phyloP scores from a whole-genome alignment of 2,329 filamentous ascomycete species.

The Fusarium nanum region DNA sequence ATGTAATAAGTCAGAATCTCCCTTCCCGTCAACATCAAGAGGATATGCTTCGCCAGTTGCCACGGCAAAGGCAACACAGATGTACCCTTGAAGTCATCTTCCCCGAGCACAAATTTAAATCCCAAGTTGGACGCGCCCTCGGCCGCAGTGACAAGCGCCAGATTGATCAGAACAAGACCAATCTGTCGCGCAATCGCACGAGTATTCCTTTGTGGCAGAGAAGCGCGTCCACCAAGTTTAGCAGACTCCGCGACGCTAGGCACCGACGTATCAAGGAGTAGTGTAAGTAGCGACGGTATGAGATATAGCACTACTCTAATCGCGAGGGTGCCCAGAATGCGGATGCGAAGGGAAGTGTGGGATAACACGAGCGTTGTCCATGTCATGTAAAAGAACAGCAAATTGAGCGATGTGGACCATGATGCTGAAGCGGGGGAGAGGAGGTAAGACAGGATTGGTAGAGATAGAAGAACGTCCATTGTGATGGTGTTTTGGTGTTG shows the following conservation, averaged over 20 bases:
- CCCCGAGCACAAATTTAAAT: conserved; percentile 50
- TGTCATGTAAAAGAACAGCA: conserved; percentile 90
- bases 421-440: conserved; percentile 71
- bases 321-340: conserved; percentile 76
- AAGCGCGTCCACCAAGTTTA: conserved; percentile 71
- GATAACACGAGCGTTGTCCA: conserved; percentile 87
- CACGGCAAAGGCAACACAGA: conserved; percentile 65
- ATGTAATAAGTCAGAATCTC: conserved; percentile 77
- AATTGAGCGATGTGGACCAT: conserved; percentile 82
- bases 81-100: conserved; percentile 60
- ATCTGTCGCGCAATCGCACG: conserved; percentile 52
- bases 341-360: conserved; percentile 79
- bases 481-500: conserved; percentile 14
- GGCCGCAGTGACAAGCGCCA: conserved; percentile 56
- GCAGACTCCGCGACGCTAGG: conserved; percentile 76
- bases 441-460: conserved; percentile 78
- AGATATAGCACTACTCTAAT: conserved; percentile 78
- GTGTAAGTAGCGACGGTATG: conserved; percentile 76
- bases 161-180: conserved; percentile 59
- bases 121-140: conserved; percentile 58
- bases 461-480: conserved; percentile 76
- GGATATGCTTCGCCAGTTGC: conserved; percentile 63
- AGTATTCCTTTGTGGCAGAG: conserved; percentile 60
- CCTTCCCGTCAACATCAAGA: conserved; percentile 57
- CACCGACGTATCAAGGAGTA: conserved; percentile 76